A percentile compares a stretch with the other conserved stretches of the same genome.
Evolutionary conservation across 805 yeast genomes (phyloP).

Genomic region (Schwanniomyces sp.): DNA sequence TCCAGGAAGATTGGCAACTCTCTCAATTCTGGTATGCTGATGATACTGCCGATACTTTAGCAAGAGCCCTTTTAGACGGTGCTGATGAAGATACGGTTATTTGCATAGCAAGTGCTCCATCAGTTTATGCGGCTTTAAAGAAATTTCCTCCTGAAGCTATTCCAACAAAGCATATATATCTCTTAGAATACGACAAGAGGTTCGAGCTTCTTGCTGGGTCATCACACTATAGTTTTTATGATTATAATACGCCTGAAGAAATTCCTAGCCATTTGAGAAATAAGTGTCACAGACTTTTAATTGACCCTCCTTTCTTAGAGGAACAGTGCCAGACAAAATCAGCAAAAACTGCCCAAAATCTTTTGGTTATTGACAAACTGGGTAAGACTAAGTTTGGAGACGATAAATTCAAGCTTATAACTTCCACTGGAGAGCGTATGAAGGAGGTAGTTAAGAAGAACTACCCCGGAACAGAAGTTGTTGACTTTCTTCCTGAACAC

Average conservation of each 20-base stretch:
- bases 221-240: constrained; percentile 68
- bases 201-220: constrained; percentile 71
- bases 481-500: constrained; percentile 76
- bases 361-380: constrained; percentile 45
- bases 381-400: constrained; percentile 41
- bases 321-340: constrained; percentile 77
- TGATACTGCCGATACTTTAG: constrained; percentile 65
- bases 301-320: constrained; percentile 89
- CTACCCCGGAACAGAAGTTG: constrained; percentile 65
- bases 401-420: constrained; percentile 51
- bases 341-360: constrained; percentile 51
- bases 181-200: constrained; percentile 78
- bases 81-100: constrained; percentile 72
- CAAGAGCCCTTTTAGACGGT: constrained; percentile 71
- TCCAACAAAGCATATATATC: constrained; percentile 69
- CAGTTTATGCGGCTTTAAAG: constrained; percentile 82
- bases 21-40: constrained; percentile 92
- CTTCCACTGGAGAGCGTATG: constrained; percentile 92
- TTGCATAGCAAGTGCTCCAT: constrained; percentile 84
- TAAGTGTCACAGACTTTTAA: constrained; percentile 67
- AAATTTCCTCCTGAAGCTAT: constrained; percentile 48
- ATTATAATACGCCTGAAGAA: constrained; percentile 67
- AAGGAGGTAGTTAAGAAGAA: constrained; percentile 53
- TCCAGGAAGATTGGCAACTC: constrained; percentile 91
- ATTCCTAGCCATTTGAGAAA: constrained; percentile 57